Conservation (phyloP, 352 stramenopile genomes). For the Globisporangium mamillatum region DNA sequence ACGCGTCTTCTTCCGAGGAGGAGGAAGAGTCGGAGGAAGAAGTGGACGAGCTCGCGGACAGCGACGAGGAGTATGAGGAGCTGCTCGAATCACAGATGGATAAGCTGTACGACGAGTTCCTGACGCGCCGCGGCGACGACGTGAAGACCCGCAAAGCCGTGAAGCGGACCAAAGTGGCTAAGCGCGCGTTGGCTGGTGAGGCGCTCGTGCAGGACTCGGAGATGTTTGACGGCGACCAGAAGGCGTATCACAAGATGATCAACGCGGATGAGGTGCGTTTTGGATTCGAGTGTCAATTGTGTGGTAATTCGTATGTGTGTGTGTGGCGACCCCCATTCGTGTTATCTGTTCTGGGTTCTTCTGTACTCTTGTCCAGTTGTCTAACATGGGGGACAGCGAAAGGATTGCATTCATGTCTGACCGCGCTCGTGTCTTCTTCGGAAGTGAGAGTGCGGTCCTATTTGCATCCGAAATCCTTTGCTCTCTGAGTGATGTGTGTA, state of each 20-base stretch:
- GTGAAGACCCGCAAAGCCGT: slow-evolving; percentile 82
- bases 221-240: slow-evolving; percentile 81
- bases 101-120: slow-evolving; percentile 80
- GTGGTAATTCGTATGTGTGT: slow-evolving; percentile 16
- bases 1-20: slow-evolving; percentile 39
- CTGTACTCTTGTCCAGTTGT: slow-evolving; percentile 91
- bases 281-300: slow-evolving; percentile 11
- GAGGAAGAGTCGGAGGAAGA: slow-evolving; percentile 33
- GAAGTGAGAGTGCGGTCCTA: slow-evolving; percentile 58
- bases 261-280: slow-evolving; percentile 80
- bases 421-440: slow-evolving; percentile 28
- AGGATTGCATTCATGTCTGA: slow-evolving; percentile 86
- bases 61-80: slow-evolving; percentile 78
- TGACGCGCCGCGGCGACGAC: slow-evolving; percentile 73
- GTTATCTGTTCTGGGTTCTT: slow-evolving; percentile 90
- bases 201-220: slow-evolving; percentile 73
- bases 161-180: slow-evolving; percentile 84
- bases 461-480: slow-evolving; percentile 59
- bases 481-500: slow-evolving; percentile 9
- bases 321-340: slow-evolving; percentile 63
- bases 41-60: slow-evolving; percentile 48
- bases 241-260: slow-evolving; percentile 86
- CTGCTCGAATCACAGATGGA: slow-evolving; percentile 83
- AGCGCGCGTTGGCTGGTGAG: slow-evolving; percentile 77
- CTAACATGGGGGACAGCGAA: slow-evolving; percentile 85